Base-by-base conservation (phyloP, 306 rosid species). In the Trifolium subterraneum region DNA sequence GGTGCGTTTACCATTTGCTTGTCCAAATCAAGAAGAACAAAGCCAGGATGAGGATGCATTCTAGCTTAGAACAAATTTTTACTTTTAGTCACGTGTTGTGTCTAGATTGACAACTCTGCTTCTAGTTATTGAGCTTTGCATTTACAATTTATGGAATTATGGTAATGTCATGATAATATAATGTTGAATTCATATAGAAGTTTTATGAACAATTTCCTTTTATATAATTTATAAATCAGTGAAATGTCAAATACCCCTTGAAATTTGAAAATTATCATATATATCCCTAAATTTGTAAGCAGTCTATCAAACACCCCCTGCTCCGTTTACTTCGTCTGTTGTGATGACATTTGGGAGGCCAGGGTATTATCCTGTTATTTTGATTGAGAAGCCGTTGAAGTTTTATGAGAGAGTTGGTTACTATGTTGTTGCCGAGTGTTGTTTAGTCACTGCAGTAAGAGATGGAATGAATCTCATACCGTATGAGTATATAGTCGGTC, bases 381-480 rank as follows among this genome's bases (percentile, higher is more conserved):
- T 92, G 81, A 92, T 92, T 52, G 90, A 83, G 39, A 85, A 85
- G 63, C 93, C 97, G 1, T 87, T 92, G 1, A 79, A 74, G 77
- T 89, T 89, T 74, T 89, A 82, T 35, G 97, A 92, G 84, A 86
- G 87, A 78, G 77, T 88, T 44, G 97, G 96, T 39, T 92, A 92
- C 48, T 92, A 92, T 75, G 88, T 83, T 8, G 90, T 88, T 65
- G 96, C 96, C 0, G 96, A 92, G 82, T 92, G 97, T 73, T 92
- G 97, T 71, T 72, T 92, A 70, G 97, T 92, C 61, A 92, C 93
- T 2, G 97, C 97, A 0, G 96, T 92, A 8, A 81, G 97, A 71
- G 97, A 92, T 76, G 97, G 97, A 42, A 92, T 92, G 97, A 92
- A 92, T 78, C 90, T 92, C 44, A 88, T 92, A 60, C 97, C 97